Base-by-base conservation (phyloP, 805 yeast genomes). In the Saturnispora hagleri region DNA sequence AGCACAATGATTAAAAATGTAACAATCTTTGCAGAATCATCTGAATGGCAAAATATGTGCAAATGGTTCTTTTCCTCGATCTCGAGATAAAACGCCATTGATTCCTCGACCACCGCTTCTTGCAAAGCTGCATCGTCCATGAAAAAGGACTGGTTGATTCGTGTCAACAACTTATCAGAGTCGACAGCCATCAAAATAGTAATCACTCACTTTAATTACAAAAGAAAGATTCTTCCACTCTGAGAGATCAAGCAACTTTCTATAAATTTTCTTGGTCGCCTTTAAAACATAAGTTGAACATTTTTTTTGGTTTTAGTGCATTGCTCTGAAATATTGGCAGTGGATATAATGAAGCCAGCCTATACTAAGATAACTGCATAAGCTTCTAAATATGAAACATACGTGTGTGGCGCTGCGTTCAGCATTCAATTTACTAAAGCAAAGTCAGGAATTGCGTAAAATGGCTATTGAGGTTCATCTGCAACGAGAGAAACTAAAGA, bases 21-120 rank as follows among this genome's bases (percentile, higher is more conserved):
- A 4, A 56, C 33, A 7, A 53, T 47, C 7, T 34, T 44, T 4
- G 58, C 54, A 17, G 56, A 47, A 8, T 33, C 35, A 5, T 28
- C 15, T 18, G 56, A 50, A 26, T 48, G 45, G 51, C 59, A 56
- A 43, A 53, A 55, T 13, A 56, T 38, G 34, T 56, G 58, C 58
- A 78, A 65, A 56, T 84, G 60, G 15, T 86, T 40, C 52, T 58
- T 34, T 20, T 33, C 41, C 13, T 57, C 54, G 22, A 59, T 50
- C 18, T 48, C 35, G 9, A 45, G 47, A 35, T 57, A 56, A 43
- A 53, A 57, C 33, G 51, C 54, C 55, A 74, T 63, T 43, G 76
- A 62, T 28, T 69, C 72, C 44, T 72, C 72, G 35, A 78, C 62
- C 3, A 73, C 69, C 9, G 58, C 41, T 41, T 56, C 54, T 26